phyloP scores from a whole-genome alignment of 2,329 filamentous ascomycete genomes.

The Epichloe gansuensis region DNA sequence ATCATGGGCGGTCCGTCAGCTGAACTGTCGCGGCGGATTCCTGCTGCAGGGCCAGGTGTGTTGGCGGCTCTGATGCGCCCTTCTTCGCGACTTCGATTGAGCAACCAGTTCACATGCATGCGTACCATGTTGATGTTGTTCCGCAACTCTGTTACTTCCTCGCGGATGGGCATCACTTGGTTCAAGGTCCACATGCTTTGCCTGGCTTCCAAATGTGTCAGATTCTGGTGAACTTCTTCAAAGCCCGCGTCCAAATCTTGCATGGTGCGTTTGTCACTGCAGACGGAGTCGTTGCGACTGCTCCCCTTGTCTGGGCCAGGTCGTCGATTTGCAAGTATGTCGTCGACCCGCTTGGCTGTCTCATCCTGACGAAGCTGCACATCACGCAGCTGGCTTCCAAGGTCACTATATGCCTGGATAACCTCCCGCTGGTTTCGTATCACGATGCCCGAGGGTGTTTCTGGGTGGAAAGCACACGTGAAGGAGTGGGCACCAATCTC shows the following conservation, averaged over 20 bases:
- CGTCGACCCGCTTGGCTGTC: slow-evolving; percentile 19
- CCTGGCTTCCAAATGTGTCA: slow-evolving; percentile 45
- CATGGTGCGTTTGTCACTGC: slow-evolving; percentile 34
- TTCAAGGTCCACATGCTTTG: slow-evolving; percentile 50
- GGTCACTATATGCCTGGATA: slow-evolving; percentile 28
- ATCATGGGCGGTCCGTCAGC: slow-evolving; percentile 15
- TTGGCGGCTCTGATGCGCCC: slow-evolving; percentile 26
- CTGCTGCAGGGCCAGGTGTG: slow-evolving; percentile 17
- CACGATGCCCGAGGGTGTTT: slow-evolving; percentile 37
- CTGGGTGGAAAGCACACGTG: slow-evolving; percentile 37
- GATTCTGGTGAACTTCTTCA: slow-evolving; percentile 41
- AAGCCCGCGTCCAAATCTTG: slow-evolving; percentile 33
- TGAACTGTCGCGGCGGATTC: slow-evolving; percentile 20
- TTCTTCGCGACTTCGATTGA: slow-evolving; percentile 39
- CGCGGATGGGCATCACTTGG: slow-evolving; percentile 47
- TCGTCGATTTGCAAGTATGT: slow-evolving; percentile 25
- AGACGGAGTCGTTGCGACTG: slow-evolving; percentile 23
- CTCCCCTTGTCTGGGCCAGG: slow-evolving; percentile 6
- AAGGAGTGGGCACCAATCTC: slow-evolving; percentile 32
- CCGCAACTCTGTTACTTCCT: slow-evolving; percentile 47
- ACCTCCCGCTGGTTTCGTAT: slow-evolving; percentile 34
- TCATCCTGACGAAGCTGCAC: slow-evolving; percentile 22
- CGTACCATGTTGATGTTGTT: slow-evolving; percentile 44
- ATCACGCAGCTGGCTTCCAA: slow-evolving; percentile 23
- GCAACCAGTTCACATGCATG: slow-evolving; percentile 47